These are phyloP conservation scores for Cystofilobasidium macerans DNA, from an alignment of 768 basidiomycete genomes.

Conservation along the genomic window DNA sequence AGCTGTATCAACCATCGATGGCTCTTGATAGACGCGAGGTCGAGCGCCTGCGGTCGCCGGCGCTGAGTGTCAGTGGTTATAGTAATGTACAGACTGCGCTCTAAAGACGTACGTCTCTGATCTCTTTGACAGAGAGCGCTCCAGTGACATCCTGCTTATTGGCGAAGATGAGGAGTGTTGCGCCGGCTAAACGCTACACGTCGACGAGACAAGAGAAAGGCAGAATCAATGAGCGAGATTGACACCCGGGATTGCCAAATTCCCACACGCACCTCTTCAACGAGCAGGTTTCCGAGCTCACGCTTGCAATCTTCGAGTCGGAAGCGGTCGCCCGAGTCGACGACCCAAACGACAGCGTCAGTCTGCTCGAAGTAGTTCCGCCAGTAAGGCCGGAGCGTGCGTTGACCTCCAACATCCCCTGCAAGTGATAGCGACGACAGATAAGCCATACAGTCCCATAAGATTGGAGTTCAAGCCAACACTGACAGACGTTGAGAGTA, in stretches of 20 bases:
- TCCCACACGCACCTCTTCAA: conserved; percentile 68
- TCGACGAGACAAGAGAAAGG: conserved; percentile 20
- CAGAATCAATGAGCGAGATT: too few species aligned
- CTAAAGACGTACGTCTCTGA: conserved; percentile 58
- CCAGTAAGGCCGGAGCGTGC: conserved; percentile 94
- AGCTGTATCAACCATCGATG: conserved; percentile 83
- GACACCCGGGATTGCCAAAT: background rate
- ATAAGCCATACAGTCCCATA: background rate
- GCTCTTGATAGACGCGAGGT: conserved; percentile 66
- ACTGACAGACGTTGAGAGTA: conserved; percentile 67
- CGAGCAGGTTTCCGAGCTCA: conserved; percentile 72
- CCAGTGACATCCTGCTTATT: conserved; percentile 95
- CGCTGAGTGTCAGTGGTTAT: background rate
- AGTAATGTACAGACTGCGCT: background rate
- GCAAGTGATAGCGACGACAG: background rate
- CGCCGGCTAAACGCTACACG: conserved; percentile 76
- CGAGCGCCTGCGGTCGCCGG: conserved; percentile 51
- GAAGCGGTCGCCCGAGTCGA: conserved; percentile 85
- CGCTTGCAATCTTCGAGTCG: conserved; percentile 80
- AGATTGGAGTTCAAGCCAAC: background rate
- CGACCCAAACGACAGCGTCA: conserved; percentile 96
- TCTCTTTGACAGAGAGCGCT: conserved; percentile 70
- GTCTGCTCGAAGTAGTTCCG: conserved; percentile 98
- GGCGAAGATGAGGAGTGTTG: conserved; percentile 86
- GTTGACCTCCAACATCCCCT: conserved; percentile 99